Evolutionary conservation across 1,284 basidiomycete species (phyloP), one percentile per base, ranked within the genome.

Genomic region (Porphyrellus sp.): DNA sequence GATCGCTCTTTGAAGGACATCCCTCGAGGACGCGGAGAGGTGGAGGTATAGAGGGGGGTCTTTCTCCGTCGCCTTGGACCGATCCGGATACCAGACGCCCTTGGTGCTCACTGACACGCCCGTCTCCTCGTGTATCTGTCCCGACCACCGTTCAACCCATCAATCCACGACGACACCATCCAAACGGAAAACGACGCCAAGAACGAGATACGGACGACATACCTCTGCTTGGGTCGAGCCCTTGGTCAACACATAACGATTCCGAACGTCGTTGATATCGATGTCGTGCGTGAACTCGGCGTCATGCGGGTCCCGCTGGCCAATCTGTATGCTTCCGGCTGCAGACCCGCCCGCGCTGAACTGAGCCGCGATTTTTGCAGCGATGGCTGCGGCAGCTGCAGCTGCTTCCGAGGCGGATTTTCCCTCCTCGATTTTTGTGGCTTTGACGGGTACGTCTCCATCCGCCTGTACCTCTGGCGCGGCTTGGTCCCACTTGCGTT

Each of bases 181-280:
- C 16, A 39, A 47, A 47, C 25, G 8, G 28, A 28, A 37, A 37
- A 35, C 4, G 9, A 12, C 13, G 15, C 42, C 24, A 13, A 39
- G n/a, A 30, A 30, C 1, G 3, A 45, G 15, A 30, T n/a, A 20
- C 6, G 3, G 37, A 38, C 50, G 40, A 77, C 83, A 57, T 57
- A 93, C 92, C 79, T 96, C 86, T 45, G 88, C 78, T 70, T 98
- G 96, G 2, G 95, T 98, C 27, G 89, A 82, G 3, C 92, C 91
- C 70, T 93, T 97, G 39, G 97, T 99, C 63, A 99, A 76, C 69
- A 98, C 77, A 72, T 99, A 99, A 54, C 96, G 80, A 73, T 99
- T 99, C 63, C 95, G 77, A 52, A 96, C 79, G 72, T 99, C 97
- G 72, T 99, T 98, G 71, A 99, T 97, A 69, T 98, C 95, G 56